Conservation (phyloP, 495 filamentous ascomycete genomes). For the Pseudoneurospora amorphoporcata region DNA sequence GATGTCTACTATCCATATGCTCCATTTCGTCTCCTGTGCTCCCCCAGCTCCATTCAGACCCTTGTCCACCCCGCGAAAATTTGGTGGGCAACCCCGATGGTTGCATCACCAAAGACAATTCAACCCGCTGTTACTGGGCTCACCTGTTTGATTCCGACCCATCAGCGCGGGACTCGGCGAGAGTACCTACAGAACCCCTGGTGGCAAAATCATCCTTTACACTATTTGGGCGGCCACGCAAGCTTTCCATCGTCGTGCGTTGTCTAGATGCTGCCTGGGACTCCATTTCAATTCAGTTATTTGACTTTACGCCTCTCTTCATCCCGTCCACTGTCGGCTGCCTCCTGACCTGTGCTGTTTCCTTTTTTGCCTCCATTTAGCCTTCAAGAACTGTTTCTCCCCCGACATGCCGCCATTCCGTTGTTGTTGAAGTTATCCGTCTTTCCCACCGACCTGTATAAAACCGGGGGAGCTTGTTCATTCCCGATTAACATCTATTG, state of each 20-base stretch:
- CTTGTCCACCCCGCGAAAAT: constrained; percentile 12
- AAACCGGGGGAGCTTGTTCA: not conserved
- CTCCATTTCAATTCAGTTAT: not conserved
- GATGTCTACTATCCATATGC: not conserved
- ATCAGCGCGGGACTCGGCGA: not conserved
- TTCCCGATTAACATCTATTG: not conserved
- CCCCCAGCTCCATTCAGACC: constrained; percentile 5
- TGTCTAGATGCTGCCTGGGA: not conserved
- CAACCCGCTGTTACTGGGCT: not conserved
- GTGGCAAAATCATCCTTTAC: not conserved
- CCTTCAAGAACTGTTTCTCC: not conserved
- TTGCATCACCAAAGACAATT: not conserved
- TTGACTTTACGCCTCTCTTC: not conserved
- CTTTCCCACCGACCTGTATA: not conserved
- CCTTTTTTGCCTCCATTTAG: not conserved
- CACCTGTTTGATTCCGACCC: not conserved
- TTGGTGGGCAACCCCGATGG: not conserved
- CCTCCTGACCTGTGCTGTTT: not conserved
- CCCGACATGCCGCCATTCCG: not conserved
- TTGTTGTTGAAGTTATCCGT: not conserved
- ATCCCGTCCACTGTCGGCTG: not conserved
- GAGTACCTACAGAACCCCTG: not conserved
- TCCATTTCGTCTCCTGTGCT: constrained; percentile 7
- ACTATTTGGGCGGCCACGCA: not conserved
- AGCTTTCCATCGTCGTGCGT: not conserved